Evolutionary conservation across 257 asterid species (phyloP).

Genomic region (Solanum chiquidenum): DNA sequence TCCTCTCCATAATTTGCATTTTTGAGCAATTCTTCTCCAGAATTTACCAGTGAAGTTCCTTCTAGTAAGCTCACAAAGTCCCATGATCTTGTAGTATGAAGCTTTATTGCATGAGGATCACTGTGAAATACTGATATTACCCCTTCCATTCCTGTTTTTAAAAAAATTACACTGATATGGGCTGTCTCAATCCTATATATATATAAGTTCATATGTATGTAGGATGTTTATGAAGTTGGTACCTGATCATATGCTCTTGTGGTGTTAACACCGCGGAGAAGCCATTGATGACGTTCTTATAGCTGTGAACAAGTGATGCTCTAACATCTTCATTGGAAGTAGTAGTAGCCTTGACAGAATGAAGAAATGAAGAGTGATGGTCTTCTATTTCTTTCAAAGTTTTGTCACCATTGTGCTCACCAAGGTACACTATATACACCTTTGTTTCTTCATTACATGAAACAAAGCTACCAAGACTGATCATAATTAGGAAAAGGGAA

Average conservation of each 20-base stretch:
- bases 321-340: constrained; percentile 22
- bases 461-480: background rate
- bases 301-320: constrained; percentile 29
- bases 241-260: constrained; percentile 28
- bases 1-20: constrained; percentile 26
- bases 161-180: too few species aligned
- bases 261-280: constrained; percentile 41
- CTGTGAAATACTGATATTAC: background rate
- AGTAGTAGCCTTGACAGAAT: constrained; percentile 11
- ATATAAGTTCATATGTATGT: background rate
- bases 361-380: too few species aligned
- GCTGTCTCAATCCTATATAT: too few species aligned
- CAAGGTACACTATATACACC: too few species aligned
- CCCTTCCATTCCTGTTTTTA: constrained; percentile 24
- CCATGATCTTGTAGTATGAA: too few species aligned
- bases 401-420: too few species aligned
- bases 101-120: too few species aligned
- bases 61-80: too few species aligned
- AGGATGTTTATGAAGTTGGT: background rate
- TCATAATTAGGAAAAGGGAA: background rate
- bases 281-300: constrained; percentile 36
- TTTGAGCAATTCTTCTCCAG: constrained; percentile 5
- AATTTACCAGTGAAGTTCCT: background rate
- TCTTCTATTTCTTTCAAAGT: too few species aligned
- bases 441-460: background rate